Base-by-base conservation (phyloP, 2,329 filamentous ascomycete species). In the Colletotrichum acutatum region DNA sequence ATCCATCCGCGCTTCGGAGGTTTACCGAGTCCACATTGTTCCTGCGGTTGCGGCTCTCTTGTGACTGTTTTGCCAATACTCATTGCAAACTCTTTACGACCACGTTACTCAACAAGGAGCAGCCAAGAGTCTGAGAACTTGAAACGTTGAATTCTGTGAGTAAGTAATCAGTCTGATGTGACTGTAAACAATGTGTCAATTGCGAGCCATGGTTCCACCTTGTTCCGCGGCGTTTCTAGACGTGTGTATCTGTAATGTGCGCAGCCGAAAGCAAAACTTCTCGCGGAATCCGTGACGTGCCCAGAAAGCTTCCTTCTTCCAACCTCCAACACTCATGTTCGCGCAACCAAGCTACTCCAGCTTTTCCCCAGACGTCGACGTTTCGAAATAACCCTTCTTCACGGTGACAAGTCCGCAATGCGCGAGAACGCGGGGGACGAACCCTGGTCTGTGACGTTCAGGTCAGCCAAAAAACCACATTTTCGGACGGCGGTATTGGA, bases 1-100 rank as follows among this genome's bases (percentile, higher is more conserved):
- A 65, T 65, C 66, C 66, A 70, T 61, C 70, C 70, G 70, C 66
- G 37, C 22, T 49, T 70, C 70, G 70, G 70, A 66, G 26, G 60
- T 65, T 70, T 53, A 22, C 66, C 70, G 70, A 72, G 46, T 68
- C 70, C 66, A 56, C 42, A 30, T 24, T 37, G 49, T 22, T 22
- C 19, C 37, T 42, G 37, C 37, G 37, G 37, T 42, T 49, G 42
- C 42, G 42, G 42, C 42, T 49, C 42, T 49, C 42, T n/a, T 49
- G 42, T 49, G 42, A 49, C 26, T 42, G 37, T 42, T 37, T 54
- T 64, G 46, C 37, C 59, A 61, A 34, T 37, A 11, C 32, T 26
- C 60, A 37, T 52, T n/a, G 30, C 61, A 72, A 72, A 56, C 12
- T 53, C 46, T 68, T 65, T 58, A 61, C 26, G 61, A 54, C 61